Evolutionary conservation across 2,329 filamentous ascomycete species (phyloP).

Genomic region (Colletotrichum limetticola): DNA sequence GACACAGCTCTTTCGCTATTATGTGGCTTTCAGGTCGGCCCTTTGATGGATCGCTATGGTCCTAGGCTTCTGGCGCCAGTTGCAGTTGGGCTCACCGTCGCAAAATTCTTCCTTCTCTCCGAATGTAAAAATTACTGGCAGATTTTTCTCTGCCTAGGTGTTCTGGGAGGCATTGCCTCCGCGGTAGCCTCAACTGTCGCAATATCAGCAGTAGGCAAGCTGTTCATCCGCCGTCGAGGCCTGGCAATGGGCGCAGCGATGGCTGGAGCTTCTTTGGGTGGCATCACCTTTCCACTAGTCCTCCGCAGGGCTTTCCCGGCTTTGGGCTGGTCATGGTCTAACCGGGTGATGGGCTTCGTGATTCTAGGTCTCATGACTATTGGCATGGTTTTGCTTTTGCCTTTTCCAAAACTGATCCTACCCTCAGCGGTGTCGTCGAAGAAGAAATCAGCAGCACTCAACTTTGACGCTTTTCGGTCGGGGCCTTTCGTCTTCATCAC

Average conservation of each 20-base stretch:
- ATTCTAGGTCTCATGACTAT: conserved; percentile 43
- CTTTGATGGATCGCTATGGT: conserved; percentile 58
- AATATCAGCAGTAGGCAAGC: conserved; percentile 44
- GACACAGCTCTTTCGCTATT: conserved; percentile 56
- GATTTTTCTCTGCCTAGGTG: conserved; percentile 48
- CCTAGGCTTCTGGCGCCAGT: conserved; percentile 50
- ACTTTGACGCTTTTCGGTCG: conserved; percentile 52
- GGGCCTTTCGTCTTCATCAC: conserved; percentile 54
- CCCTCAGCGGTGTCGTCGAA: not conserved
- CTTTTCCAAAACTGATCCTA: conserved; percentile 39
- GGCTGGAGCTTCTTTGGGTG: conserved; percentile 39
- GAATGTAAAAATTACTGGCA: conserved; percentile 59
- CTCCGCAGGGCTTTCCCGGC: conserved; percentile 41
- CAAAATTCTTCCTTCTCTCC: conserved; percentile 56
- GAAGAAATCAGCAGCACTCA: conserved; percentile 44
- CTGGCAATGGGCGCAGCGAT: conserved; percentile 40
- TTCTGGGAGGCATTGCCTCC: conserved; percentile 52
- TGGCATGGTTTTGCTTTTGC: conserved; percentile 44
- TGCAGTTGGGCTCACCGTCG: conserved; percentile 48
- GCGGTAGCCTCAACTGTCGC: conserved; percentile 48
- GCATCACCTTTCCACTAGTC: conserved; percentile 47
- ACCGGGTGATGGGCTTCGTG: conserved; percentile 34
- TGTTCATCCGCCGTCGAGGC: conserved; percentile 38
- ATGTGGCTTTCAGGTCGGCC: conserved; percentile 57
- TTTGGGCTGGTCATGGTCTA: conserved; percentile 47